Conservation (phyloP, 441 rosid species). For the Populus hybrid region DNA sequence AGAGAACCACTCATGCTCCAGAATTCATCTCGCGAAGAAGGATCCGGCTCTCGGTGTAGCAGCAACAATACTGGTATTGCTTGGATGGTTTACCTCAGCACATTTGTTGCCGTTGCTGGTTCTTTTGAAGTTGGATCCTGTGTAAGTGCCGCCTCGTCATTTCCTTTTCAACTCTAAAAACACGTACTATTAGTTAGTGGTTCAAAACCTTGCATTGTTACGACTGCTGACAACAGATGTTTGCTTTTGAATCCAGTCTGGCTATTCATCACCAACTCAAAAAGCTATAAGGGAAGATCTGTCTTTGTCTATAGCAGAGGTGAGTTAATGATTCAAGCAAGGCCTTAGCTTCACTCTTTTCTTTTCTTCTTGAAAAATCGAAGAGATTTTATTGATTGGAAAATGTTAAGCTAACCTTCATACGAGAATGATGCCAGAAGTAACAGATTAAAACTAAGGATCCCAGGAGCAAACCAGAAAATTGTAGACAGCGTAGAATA, state of each 20-base stretch:
- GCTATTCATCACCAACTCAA: not conserved
- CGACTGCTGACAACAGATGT: not conserved
- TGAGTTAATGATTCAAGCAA: not conserved
- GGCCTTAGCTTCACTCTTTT: too few species aligned
- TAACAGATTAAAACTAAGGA: too few species aligned
- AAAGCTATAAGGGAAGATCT: not conserved
- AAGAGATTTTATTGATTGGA: not conserved
- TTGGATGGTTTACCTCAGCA: not conserved
- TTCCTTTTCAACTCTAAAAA: not conserved
- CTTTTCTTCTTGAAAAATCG: not conserved
- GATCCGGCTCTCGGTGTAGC: not conserved
- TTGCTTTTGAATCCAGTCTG: not conserved
- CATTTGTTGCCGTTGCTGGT: not conserved
- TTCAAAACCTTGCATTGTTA: not conserved
- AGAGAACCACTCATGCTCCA: not conserved
- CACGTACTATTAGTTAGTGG: not conserved
- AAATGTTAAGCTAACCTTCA: not conserved
- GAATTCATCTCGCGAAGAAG: not conserved
- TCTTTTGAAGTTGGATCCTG: slow-evolving; percentile 1
- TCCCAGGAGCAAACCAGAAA: too few species aligned
- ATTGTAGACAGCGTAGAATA: too few species aligned
- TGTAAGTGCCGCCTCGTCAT: not conserved
- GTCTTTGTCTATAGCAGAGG: not conserved
- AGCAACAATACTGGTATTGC: not conserved
- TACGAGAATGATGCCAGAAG: too few species aligned